phyloP scores from a whole-genome alignment of 805 yeast species.

The Pichia pseudocactophila region DNA sequence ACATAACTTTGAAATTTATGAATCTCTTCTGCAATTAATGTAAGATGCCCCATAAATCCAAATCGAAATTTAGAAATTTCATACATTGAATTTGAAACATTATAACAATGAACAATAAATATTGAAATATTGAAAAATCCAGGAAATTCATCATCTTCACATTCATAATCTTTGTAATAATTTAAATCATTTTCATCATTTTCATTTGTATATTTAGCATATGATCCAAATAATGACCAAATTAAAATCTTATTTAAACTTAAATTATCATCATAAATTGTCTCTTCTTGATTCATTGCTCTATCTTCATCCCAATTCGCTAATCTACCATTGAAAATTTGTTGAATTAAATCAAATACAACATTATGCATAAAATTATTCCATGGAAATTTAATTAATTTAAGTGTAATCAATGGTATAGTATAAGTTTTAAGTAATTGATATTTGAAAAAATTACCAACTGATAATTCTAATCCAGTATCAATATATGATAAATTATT shows the following conservation, averaged over 20 bases:
- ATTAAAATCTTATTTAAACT: slow-evolving; percentile 28
- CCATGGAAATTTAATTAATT: slow-evolving; percentile 85
- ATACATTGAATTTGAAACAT: slow-evolving; percentile 25
- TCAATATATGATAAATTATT: slow-evolving; percentile 18
- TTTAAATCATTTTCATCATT: neutral
- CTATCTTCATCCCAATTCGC: slow-evolving; percentile 31
- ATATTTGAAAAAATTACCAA: slow-evolving; percentile 81
- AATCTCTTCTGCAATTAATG: slow-evolving; percentile 49
- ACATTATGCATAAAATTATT: slow-evolving; percentile 96
- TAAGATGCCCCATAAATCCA: slow-evolving; percentile 54
- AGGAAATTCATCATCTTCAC: slow-evolving; percentile 17
- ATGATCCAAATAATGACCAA: slow-evolving; percentile 28
- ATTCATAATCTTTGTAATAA: slow-evolving; percentile 7
- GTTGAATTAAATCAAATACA: slow-evolving; percentile 91
- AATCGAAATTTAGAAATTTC: slow-evolving; percentile 34
- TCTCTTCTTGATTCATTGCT: slow-evolving; percentile 27
- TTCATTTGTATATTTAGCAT: slow-evolving; percentile 17
- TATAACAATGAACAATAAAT: slow-evolving; percentile 24
- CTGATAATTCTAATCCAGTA: slow-evolving; percentile 26
- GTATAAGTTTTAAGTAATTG: slow-evolving; percentile 64
- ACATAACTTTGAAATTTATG: slow-evolving; percentile 39
- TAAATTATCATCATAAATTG: slow-evolving; percentile 26
- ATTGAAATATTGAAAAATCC: slow-evolving; percentile 27
- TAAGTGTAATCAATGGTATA: slow-evolving; percentile 50
- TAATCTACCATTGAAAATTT: slow-evolving; percentile 68